phyloP scores from a whole-genome alignment of 305 asterid genomes.

The Withania somnifera region DNA sequence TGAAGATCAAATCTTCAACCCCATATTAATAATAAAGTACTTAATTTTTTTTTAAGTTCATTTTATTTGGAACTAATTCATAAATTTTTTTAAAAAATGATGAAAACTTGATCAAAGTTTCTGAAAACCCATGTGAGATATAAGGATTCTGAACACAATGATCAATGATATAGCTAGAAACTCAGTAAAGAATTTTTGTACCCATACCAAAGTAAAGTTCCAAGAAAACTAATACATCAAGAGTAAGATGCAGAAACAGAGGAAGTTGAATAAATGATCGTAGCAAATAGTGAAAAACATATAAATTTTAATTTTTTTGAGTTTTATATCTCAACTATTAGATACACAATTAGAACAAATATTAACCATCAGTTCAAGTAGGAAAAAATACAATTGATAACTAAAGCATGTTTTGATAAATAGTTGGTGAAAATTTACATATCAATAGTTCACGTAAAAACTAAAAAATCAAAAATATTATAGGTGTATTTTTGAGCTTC shows the following conservation, averaged over 20 bases:
- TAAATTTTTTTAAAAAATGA: not conserved
- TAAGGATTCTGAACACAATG: not conserved
- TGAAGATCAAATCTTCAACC: constrained; percentile 22
- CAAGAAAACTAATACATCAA: not conserved
- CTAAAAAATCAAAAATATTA: no score
- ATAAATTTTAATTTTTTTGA: no score
- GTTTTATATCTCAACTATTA: no score
- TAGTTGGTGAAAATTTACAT: no score
- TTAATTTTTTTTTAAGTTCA: constrained; percentile 1
- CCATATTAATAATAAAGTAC: not conserved
- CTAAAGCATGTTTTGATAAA: no score
- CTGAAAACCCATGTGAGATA: not conserved
- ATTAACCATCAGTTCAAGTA: no score
- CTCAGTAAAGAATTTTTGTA: not conserved
- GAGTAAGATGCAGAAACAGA: not conserved
- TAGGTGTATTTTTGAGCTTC: no score
- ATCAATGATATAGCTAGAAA: not conserved
- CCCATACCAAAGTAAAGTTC: not conserved
- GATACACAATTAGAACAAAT: no score
- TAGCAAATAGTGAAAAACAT: no score
- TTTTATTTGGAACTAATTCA: constrained; percentile 1
- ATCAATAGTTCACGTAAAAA: no score
- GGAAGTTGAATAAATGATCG: not conserved
- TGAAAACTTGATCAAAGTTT: not conserved
- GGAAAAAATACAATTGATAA: no score